phyloP scores from a whole-genome alignment of 2,329 filamentous ascomycete genomes.

The Zasmidium cellare region DNA sequence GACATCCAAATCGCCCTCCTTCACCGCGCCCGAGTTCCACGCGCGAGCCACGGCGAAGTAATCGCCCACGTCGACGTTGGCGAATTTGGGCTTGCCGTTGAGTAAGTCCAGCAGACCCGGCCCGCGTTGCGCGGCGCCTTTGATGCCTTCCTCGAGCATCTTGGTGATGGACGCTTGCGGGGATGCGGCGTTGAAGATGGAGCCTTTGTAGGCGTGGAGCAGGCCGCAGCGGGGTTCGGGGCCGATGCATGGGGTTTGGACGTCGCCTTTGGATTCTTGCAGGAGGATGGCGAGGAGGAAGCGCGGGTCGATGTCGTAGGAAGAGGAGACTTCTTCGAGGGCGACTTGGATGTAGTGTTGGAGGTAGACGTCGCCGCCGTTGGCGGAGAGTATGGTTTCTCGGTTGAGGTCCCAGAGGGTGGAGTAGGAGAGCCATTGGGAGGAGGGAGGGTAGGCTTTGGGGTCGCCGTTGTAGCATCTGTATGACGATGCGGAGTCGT shows the following conservation, averaged over 20 bases:
- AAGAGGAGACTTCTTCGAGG: constrained; percentile 14
- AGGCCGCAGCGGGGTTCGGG: constrained; percentile 18
- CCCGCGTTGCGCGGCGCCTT: constrained; percentile 11
- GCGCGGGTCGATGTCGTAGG: constrained; percentile 17
- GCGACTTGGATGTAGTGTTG: constrained; percentile 21
- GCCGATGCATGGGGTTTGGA: constrained; percentile 16
- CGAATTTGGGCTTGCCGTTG: constrained; percentile 5
- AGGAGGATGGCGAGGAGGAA: constrained; percentile 26
- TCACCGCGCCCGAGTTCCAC: constrained; percentile 14
- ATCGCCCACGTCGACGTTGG: constrained; percentile 6
- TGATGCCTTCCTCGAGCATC: constrained; percentile 25
- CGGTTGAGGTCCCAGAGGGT: constrained; percentile 24
- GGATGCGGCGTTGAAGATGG: constrained; percentile 11
- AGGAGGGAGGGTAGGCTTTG: constrained; percentile 1
- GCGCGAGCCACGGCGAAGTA: constrained; percentile 16
- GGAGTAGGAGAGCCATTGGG: constrained; percentile 19
- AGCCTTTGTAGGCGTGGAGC: constrained; percentile 19
- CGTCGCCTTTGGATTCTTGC: constrained; percentile 22
- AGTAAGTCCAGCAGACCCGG: constrained; percentile 13
- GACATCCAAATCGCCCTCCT: constrained; percentile 6
- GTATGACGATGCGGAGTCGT: constrained; percentile 6
- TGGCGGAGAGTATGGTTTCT: constrained; percentile 18
- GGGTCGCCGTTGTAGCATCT: constrained; percentile 16
- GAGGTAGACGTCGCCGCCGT: constrained; percentile 23
- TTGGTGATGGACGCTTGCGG: constrained; percentile 13